Evolutionary conservation across 495 filamentous ascomycete species (phyloP), one percentile per base, ranked within the genome.

Genomic region (Sordaria brevicollis): DNA sequence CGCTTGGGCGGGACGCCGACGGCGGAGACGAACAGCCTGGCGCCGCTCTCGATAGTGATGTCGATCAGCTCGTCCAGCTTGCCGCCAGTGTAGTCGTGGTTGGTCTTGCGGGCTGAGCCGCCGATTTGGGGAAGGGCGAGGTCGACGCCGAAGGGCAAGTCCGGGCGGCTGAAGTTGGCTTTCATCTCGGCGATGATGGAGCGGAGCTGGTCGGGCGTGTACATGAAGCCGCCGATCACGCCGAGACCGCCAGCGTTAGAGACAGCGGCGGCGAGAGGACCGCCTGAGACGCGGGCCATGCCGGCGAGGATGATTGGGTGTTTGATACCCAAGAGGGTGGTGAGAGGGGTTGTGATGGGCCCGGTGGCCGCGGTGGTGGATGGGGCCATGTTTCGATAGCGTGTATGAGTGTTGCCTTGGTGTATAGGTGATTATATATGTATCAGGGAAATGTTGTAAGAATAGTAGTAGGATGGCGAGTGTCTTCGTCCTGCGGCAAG

Each of bases 41-140:
- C 89, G 33, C 90, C 88, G 74, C 91, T 89, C 68, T 85, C 83
- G 74, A 97, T 91, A 5, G 89, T 89, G 65, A 95, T 90, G 70
- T 91, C 89, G 73, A 96, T 88, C 31, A 96, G 84, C 77, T 93
- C 89, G 78, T 93, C 90, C 13, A 97, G 86, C 73, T 91, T 88
- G 33, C 93, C 93, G 74, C 88, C 82, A 0, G 93, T 97, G 84
- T 97, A 97, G 79, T 96, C 93, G 81, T 96, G 91, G 81, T 97
- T 97, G 6, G 93, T 97, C 74, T 89, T 90, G 66, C 93, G 86
- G 17, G 93, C 92, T 36, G 77, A 79, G 49, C 91, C 91, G 69
- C 93, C 93, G 69, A 97, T 83, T 78, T 94, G 91, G 2, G 93
- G 93, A 3, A 97, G 86, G 1, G 92, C 92, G 7, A 97, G 88